phyloP scores from a whole-genome alignment of 768 basidiomycete genomes.

The Clitopilus passeckerianus region DNA sequence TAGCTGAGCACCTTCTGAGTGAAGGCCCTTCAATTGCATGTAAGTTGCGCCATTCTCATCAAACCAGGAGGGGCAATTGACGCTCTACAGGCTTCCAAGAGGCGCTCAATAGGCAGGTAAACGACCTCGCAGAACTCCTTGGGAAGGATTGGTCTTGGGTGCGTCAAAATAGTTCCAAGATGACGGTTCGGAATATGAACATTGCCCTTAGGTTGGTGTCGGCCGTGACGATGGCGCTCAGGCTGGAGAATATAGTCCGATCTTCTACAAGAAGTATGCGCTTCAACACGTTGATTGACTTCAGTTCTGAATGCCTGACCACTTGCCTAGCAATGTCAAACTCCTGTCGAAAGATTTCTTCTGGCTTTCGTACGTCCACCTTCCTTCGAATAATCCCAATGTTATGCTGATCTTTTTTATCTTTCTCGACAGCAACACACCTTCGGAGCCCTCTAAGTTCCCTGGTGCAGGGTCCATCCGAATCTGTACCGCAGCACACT shows the following conservation, averaged over 20 bases:
- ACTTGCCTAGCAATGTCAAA: slow-evolving; percentile 17
- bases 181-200: background rate
- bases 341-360: slow-evolving; percentile 42
- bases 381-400: background rate
- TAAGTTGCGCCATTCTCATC: slow-evolving; percentile 9
- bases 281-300: background rate
- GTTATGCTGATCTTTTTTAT: background rate
- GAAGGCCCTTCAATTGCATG: slow-evolving; percentile 36
- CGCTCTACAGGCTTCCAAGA: slow-evolving; percentile 42
- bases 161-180: slow-evolving; percentile 7
- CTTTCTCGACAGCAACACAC: slow-evolving; percentile 28
- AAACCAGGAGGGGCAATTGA: no score
- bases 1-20: slow-evolving; percentile 39
- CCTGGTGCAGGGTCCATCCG: slow-evolving; percentile 47
- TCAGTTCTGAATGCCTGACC: background rate
- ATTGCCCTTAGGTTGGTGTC: slow-evolving; percentile 41
- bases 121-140: slow-evolving; percentile 48
- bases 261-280: slow-evolving; percentile 49
- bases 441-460: slow-evolving; percentile 42
- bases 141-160: slow-evolving; percentile 53
- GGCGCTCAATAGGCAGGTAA: slow-evolving; percentile 50
- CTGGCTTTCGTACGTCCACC: slow-evolving; percentile 45
- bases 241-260: slow-evolving; percentile 57
- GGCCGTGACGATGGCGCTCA: slow-evolving; percentile 55
- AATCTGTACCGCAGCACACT: slow-evolving; percentile 41